Base-by-base conservation (phyloP, 2,329 filamentous ascomycete genomes). In the Penicillium concentricum region DNA sequence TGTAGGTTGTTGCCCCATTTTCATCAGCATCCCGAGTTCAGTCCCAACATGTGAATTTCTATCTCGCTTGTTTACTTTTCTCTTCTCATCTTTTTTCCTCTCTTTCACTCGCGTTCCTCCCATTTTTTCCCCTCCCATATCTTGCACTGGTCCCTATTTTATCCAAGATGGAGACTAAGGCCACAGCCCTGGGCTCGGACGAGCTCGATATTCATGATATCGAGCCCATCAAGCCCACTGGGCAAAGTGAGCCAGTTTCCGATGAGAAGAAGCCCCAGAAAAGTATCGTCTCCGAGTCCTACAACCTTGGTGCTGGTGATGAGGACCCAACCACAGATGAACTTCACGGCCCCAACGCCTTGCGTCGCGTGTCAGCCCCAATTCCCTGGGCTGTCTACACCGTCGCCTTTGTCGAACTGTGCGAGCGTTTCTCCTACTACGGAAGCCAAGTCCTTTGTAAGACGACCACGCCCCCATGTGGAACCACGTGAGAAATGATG, bases 391-490 rank as follows among this genome's bases (percentile, higher is more conserved):
- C 80, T 53, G 83, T 87, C 56, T 91, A 85, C 75, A 86, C 85
- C 28, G 84, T 92, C 57, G 87, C 87, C 45, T 85, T 90, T 59
- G 84, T 89, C 57, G 89, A 92, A 74, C 77, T 90, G 55, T 89
- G 86, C 76, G 89, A 91, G 76, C 86, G 88, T 45, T 90, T 89
- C 75, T 88, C 86, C 16, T 91, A 90, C 82, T 91, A 91, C 67
- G 89, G 88, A 54, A 87, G 85, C 3, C 47, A 50, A 2, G 47
- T 50, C 1, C 47, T 50, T 15, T 50, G 42, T 46, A 46, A 46
- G 43, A 34, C 1, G 22, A 3, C 5, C 18, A 45, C 13, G 20
- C 8, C 43, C 43, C 28, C 13, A 32, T 16, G 4, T 18, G 5
- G 7, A 46, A 13, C 26, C n/a, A 32, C 4, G 15, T 32, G 8